phyloP scores from a whole-genome alignment of 106 monocot genomes.

The Platanthera zijinensis region DNA sequence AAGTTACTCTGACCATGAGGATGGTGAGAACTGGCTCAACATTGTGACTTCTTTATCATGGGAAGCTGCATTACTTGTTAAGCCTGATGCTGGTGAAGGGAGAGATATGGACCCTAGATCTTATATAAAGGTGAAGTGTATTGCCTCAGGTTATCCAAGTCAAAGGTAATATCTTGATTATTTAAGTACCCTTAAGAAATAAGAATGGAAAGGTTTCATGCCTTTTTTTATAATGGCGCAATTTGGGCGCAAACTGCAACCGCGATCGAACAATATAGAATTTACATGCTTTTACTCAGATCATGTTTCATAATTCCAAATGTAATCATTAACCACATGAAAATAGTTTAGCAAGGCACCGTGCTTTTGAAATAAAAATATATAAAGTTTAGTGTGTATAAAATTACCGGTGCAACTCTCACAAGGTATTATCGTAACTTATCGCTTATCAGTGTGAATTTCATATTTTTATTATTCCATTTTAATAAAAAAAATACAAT shows the following conservation, averaged over 20 bases:
- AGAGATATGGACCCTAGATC: conserved; percentile 55
- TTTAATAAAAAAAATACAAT: too few species aligned
- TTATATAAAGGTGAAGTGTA: conserved; percentile 58
- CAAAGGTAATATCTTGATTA: conserved; percentile 33
- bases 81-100: conserved; percentile 59
- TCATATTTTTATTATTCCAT: too few species aligned
- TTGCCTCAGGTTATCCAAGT: conserved; percentile 39
- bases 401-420: too few species aligned
- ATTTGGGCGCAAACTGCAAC: too few species aligned
- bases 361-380: too few species aligned
- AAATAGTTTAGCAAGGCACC: too few species aligned
- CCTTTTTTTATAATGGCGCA: neutral
- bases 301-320: too few species aligned
- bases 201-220: neutral
- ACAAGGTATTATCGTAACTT: too few species aligned
- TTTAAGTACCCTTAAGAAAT: neutral
- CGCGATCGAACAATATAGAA: too few species aligned
- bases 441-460: too few species aligned
- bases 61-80: conserved; percentile 83
- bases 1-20: conserved; percentile 15
- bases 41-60: conserved; percentile 77
- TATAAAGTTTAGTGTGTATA: too few species aligned
- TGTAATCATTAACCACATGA: too few species aligned
- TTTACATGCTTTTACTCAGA: neutral
- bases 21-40: conserved; percentile 55